Evolutionary conservation across 2,329 filamentous ascomycete species (phyloP), one percentile per base, ranked within the genome.

Genomic region (Lasiodiplodia sp.): DNA sequence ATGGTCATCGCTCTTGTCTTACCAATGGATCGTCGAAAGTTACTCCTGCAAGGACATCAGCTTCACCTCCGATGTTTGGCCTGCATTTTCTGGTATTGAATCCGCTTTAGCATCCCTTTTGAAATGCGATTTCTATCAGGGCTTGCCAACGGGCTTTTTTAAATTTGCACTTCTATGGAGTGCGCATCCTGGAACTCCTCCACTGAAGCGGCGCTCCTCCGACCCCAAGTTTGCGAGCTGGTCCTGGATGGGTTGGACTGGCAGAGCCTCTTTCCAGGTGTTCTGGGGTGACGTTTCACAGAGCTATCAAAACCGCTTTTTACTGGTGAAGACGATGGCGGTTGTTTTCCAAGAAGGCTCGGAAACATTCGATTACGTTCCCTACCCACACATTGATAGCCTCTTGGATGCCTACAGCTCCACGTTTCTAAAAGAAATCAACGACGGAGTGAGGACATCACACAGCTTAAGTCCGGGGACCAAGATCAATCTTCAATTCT

Each of bases 311-410:
- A 8, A 7, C 8, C 31, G 31, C 7, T 31, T 0, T 7, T 31
- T 10, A 0, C 31, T 34, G 8, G 2, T 34, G 7, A 7, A 34
- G 8, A 2, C 31, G 31, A 7, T 34, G 31, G 8, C 2, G 31
- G 6, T 44, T 2, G 5, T 18, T 44, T 44, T 5, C 2, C 40
- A 5, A 2, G 40, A 2, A 44, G 1, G 16, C 6, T 7, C 5
- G 2, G 5, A 7, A 44, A 6, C 16, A 7, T 2, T 44, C 16
- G 6, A 2, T 5, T n/a, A 2, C 40, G 0, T 0, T 2, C 7
- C 6, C 40, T 0, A 44, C 5, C 16, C 5, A 34, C 1, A 10
- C 1, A 7, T 1, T 6, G 0, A 18, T 44, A 3, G 7, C n/a
- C 1, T 7, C 2, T 0, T 18, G 4, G 0, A 7, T 8, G 16